phyloP scores from a whole-genome alignment of 371 early-diverging fungal genomes.

The Rhizomucor pusillus region DNA sequence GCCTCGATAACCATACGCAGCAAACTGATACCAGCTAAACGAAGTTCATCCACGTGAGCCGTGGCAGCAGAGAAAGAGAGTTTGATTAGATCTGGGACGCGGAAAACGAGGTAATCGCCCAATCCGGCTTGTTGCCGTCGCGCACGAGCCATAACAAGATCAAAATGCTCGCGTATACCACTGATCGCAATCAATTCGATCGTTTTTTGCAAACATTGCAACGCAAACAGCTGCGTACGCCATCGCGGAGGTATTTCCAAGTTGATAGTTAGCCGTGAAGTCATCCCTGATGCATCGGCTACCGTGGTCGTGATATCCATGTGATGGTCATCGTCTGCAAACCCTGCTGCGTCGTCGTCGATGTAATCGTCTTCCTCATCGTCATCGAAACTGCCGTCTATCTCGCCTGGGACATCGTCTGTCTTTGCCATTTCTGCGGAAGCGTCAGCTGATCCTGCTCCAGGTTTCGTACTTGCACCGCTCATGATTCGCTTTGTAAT shows the following conservation, averaged over 20 bases:
- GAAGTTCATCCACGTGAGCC: constrained; percentile 73
- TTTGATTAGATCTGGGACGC: constrained; percentile 79
- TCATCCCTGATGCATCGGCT: constrained; percentile 43
- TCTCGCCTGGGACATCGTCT: constrained; percentile 11
- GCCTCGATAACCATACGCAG: constrained; percentile 73
- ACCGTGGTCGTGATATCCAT: constrained; percentile 46
- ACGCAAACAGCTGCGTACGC: constrained; percentile 84
- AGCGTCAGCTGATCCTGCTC: not conserved
- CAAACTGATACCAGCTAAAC: constrained; percentile 74
- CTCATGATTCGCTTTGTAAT: constrained; percentile 78
- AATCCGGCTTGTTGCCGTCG: constrained; percentile 52
- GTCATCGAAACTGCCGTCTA: constrained; percentile 16
- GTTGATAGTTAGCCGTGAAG: constrained; percentile 34
- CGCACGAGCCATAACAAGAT: constrained; percentile 63
- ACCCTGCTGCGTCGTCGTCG: constrained; percentile 40
- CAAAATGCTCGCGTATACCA: constrained; percentile 67
- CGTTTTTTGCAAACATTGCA: constrained; percentile 71
- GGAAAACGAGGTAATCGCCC: constrained; percentile 74
- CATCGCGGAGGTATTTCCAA: constrained; percentile 79
- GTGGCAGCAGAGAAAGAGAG: constrained; percentile 88
- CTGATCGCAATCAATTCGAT: constrained; percentile 58
- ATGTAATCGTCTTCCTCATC: constrained; percentile 41
- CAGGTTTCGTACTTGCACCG: constrained; percentile 19
- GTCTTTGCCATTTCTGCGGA: constrained; percentile 1
- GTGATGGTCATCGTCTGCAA: constrained; percentile 39